These are phyloP conservation scores for Gonapodya sp. DNA, from an alignment of 192 early-diverging fungal genomes.

Conservation along the genomic window DNA sequence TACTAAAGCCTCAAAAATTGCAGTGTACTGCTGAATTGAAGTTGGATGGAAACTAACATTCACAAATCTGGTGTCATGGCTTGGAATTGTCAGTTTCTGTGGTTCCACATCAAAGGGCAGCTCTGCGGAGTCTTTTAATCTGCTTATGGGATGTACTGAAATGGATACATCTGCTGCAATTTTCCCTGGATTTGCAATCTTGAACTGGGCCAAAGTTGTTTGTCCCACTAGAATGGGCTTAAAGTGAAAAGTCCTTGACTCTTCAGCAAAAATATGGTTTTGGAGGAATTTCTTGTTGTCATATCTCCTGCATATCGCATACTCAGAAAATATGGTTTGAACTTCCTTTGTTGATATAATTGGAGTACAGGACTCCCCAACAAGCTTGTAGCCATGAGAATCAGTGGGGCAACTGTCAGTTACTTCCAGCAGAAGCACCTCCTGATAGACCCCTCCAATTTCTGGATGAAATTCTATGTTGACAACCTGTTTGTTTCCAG, in stretches of 20 bases:
- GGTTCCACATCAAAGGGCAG: conserved; percentile 55
- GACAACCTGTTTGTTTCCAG: conserved; percentile 42
- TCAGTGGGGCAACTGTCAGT: conserved; percentile 40
- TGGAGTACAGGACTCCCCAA: conserved; percentile 48
- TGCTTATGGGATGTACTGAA: conserved; percentile 33
- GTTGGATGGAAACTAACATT: conserved; percentile 47
- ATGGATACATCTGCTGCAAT: conserved; percentile 44
- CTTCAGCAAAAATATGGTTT: conserved; percentile 51
- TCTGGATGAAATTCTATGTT: conserved; percentile 56
- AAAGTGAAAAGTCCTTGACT: conserved; percentile 49
- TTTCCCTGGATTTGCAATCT: conserved; percentile 53
- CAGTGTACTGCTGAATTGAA: conserved; percentile 44
- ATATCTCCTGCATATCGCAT: conserved; percentile 45
- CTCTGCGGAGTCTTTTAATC: conserved; percentile 38
- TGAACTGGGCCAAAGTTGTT: conserved; percentile 44
- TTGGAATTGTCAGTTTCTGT: conserved; percentile 41
- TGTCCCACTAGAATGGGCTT: conserved; percentile 45
- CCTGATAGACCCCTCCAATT: conserved; percentile 42
- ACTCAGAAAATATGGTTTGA: conserved; percentile 52
- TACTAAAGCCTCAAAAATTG: conserved; percentile 48
- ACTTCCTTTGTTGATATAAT: conserved; percentile 51
- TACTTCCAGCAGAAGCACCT: conserved; percentile 46
- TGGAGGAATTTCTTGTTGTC: conserved; percentile 28
- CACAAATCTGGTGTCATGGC: conserved; percentile 45
- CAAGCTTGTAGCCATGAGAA: conserved; percentile 38